Percentiles rank a stretch among this genome's conserved stretches.
phyloP scores from a whole-genome alignment of 495 filamentous ascomycete species.

The Stereocaulon alpinum region DNA sequence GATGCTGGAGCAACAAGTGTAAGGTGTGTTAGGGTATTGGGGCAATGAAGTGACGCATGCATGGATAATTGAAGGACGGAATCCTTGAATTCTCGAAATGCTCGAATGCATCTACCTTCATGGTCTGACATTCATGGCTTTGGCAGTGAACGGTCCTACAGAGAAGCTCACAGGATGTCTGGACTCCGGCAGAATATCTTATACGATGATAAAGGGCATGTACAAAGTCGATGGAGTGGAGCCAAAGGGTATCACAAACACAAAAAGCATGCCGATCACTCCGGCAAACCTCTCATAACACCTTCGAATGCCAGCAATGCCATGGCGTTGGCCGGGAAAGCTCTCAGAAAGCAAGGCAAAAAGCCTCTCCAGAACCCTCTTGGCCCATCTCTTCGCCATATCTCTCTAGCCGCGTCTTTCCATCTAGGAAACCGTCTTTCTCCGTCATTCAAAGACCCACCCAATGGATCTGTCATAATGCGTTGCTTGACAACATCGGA shows the following conservation, averaged over 20 bases:
- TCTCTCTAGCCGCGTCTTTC: constrained; percentile 67
- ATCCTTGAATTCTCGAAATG: too few relatives aligned
- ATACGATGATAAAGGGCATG: not conserved
- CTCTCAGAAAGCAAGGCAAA: constrained; percentile 80
- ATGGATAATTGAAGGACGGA: too few relatives aligned
- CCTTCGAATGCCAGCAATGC: constrained; percentile 89
- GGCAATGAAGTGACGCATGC: too few relatives aligned
- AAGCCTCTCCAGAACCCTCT: constrained; percentile 91
- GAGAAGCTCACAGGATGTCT: not conserved
- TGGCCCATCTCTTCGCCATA: constrained; percentile 63
- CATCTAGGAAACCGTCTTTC: constrained; percentile 60
- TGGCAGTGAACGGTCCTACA: not conserved
- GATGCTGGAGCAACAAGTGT: too few relatives aligned
- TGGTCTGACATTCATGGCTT: too few relatives aligned
- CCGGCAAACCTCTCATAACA: constrained; percentile 69
- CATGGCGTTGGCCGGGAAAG: constrained; percentile 94
- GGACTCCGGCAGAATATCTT: not conserved
- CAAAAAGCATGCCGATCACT: constrained; percentile 10
- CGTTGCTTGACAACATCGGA: constrained; percentile 93
- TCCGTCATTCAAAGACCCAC: constrained; percentile 56
- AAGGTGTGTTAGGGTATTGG: too few relatives aligned
- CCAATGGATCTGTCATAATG: constrained; percentile 91
- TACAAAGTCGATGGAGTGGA: constrained; percentile 5
- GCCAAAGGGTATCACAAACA: constrained; percentile 9
- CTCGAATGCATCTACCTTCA: too few relatives aligned